These are phyloP conservation scores for Phenoliferia sp. DNA, from an alignment of 1,284 basidiomycete genomes.

Conservation along the genomic window DNA sequence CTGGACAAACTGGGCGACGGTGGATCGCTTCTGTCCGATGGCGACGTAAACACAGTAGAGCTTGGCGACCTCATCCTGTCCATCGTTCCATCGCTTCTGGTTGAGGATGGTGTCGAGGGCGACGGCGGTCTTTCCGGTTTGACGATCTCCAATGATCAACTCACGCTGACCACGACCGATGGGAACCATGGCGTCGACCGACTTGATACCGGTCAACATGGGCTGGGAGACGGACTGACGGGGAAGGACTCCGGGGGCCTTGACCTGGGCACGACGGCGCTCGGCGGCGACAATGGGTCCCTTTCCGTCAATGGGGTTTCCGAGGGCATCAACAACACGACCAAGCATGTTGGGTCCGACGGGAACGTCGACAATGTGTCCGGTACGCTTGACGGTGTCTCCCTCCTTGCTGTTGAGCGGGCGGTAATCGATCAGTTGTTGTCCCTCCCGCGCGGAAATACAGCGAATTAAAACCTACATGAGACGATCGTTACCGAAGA, in stretches of 20 bases:
- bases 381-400: constrained; percentile 99
- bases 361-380: constrained; percentile 98
- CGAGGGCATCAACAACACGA: constrained; percentile 97
- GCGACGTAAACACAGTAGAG: constrained; percentile 99
- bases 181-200: constrained; percentile 99
- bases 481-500: constrained; percentile 99
- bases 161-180: constrained; percentile 99
- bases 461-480: constrained; percentile 19
- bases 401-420: constrained; percentile 80
- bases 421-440: neutral
- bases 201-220: constrained; percentile 99
- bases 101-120: constrained; percentile 99
- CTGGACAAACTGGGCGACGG: constrained; percentile 98
- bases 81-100: constrained; percentile 99
- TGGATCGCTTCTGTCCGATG: constrained; percentile 98
- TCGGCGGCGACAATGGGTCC: constrained; percentile 89
- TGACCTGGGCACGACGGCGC: constrained; percentile 93
- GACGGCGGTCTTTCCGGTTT: constrained; percentile 98
- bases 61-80: constrained; percentile 92
- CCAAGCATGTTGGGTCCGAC: constrained; percentile 94
- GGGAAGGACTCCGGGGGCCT: constrained; percentile 97
- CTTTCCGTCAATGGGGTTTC: constrained; percentile 99
- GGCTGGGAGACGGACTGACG: constrained; percentile 99
- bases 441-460: neutral
- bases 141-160: constrained; percentile 99